Evolutionary conservation across 495 filamentous ascomycete genomes (phyloP), one percentile per base, ranked within the genome.

Genomic region (Penicillium simplicissimum): DNA sequence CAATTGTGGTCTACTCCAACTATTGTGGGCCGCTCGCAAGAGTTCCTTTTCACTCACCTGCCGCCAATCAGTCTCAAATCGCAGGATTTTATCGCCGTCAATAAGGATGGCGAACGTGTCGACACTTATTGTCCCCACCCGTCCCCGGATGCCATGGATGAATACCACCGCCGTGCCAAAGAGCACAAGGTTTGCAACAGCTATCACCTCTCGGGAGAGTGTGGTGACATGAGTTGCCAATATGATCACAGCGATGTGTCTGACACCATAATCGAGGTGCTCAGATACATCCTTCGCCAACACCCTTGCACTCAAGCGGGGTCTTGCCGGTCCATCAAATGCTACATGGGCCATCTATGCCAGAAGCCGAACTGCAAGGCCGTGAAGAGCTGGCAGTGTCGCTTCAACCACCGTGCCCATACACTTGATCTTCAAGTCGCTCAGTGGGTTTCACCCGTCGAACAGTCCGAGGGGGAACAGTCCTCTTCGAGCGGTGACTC

Each of bases 321-420:
- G 1, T 31, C 40, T 17, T 83, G 81, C 42, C 77, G 79, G 35
- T 71, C 71, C 8, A 61, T 76, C 8, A 71, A 75, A 57, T 83
- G 81, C 64, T 76, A 72, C 43, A 67, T 75, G 40, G 79, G 79
- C 1, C 81, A 83, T 63, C 60, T 76, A 33, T 83, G 81, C 58
- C 77, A 80, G 53, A 79, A 71, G 45, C 68, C 69, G 13, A 70
- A 72, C 23, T 80, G 77, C 60, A 73, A 69, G 56, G 74, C 63
- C 36, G 66, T 65, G 8, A 75, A 74, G 59, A 70, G 67, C 15
- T 70, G 69, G 67, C 67, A 70, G 42, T 80, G 76, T 64, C 71
- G 71, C 19, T 78, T 76, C 47, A 69, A 67, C 48, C 67, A 71
- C 5, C 55, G 58, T 17, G 66, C 68, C 3, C 77, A 80, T 59